Base-by-base conservation (phyloP, 2,329 filamentous ascomycete genomes). In the Aspergillus sp. region DNA sequence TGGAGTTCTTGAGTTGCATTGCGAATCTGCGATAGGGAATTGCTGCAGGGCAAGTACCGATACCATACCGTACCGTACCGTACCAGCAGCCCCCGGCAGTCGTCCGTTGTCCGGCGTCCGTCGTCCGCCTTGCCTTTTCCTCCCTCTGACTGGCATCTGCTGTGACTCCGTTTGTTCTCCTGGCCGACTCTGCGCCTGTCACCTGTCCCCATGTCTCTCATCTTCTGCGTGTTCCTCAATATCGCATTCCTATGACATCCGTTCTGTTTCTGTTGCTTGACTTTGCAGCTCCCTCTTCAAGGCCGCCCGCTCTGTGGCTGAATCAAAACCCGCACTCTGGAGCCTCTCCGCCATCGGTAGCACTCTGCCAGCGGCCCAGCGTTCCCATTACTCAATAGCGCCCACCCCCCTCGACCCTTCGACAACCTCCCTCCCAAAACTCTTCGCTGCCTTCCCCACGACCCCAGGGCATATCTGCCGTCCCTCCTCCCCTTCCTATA, bases 341-440 rank as follows among this genome's bases (percentile, higher is more conserved):
- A 60, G 61, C 64, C 61, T 60, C 51, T 65, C 64, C 64, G 64
- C 64, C 64, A 63, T 66, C 64, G 62, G 62, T 61, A 57, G 48
- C 63, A 56, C 62, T 55, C 53, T 51, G 50, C 53, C 61, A 61
- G 45, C 53, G 51, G 14, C 35, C 35, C 35, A 37, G 35, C 35
- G 35, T 57, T 60, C 56, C 24, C 53, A 59, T 62, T 61, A 62
- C 60, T 63, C 63, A 60, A 57, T 57, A 53, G 50, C 55, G 21
- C 55, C 41, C 51, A 24, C 41, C 31, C 35, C 43, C 35, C 43
- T 47, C 52, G 52, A 27, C 52, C n/a, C 35, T 43, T 46, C 9
- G 3, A 33, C 35, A 33, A 43, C 52, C 65, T 59, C 56, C 62
- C 45, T 31, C 40, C 24, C 21, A 15, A 47, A 53, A 21, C 43